Conservation (phyloP, 75 land plant species). For the Pinus taeda region DNA sequence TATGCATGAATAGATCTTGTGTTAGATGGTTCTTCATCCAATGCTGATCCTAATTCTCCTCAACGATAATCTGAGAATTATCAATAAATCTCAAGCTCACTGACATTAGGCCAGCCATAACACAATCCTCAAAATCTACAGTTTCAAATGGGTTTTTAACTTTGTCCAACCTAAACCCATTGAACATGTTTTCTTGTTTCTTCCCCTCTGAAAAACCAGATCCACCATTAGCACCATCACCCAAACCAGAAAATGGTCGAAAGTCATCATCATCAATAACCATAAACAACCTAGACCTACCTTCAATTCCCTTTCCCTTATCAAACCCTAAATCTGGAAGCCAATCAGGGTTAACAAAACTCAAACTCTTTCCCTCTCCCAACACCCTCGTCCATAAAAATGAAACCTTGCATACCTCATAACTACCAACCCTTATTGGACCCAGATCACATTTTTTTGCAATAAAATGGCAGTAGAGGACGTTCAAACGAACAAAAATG, state of each 20-base stretch:
- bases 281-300: conserved; percentile 15
- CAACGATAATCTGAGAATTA: conserved; percentile 57
- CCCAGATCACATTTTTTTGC: no score
- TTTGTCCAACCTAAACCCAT: no score
- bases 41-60: conserved; percentile 39
- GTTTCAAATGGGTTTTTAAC: no score
- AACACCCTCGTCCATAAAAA: conserved; percentile 68
- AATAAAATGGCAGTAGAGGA: no score
- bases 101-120: conserved; percentile 16
- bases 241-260: no score
- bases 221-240: no score
- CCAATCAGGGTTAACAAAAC: conserved; percentile 38
- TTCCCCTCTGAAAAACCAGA: no score
- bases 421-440: conserved; percentile 32
- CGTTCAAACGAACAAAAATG: no score
- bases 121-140: conserved; percentile 17
- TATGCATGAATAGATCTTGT: neutral
- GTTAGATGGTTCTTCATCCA: conserved; percentile 16
- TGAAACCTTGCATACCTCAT: conserved; percentile 59
- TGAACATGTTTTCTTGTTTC: no score
- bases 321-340: neutral
- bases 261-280: neutral
- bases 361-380: conserved; percentile 34
- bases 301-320: neutral
- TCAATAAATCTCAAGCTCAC: conserved; percentile 77